phyloP scores from a whole-genome alignment of 352 stramenopile species.

The Phytophthora tubulina region DNA sequence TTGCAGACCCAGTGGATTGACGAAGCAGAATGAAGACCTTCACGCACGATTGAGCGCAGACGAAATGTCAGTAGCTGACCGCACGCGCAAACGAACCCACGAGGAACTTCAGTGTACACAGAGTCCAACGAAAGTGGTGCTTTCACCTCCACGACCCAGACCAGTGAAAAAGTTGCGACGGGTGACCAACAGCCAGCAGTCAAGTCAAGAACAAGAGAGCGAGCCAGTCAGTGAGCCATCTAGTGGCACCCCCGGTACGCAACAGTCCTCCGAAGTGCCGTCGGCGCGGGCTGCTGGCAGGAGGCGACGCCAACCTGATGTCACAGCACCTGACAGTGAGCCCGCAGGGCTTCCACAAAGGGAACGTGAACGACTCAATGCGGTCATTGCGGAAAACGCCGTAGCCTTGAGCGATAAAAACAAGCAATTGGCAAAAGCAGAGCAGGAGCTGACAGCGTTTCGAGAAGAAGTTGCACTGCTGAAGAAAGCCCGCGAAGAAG shows the following conservation, averaged over 20 bases:
- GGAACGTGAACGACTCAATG: neutral
- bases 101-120: constrained; percentile 44
- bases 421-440: constrained; percentile 1
- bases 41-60: constrained; percentile 34
- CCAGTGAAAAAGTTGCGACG: constrained; percentile 34
- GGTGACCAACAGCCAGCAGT: constrained; percentile 14
- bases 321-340: constrained; percentile 21
- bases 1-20: constrained; percentile 43
- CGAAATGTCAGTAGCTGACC: constrained; percentile 27
- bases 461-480: constrained; percentile 16
- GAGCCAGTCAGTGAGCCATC: constrained; percentile 17
- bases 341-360: constrained; percentile 10
- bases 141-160: constrained; percentile 20
- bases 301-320: constrained; percentile 14
- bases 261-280: neutral
- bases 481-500: constrained; percentile 30
- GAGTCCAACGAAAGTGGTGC: constrained; percentile 28
- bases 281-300: constrained; percentile 25
- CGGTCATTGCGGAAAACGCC: neutral
- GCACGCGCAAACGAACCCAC: constrained; percentile 37
- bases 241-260: constrained; percentile 5
- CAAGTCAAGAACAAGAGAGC: constrained; percentile 11
- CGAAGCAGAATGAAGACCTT: constrained; percentile 27
- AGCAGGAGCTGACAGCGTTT: constrained; percentile 13
- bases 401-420: neutral